These are phyloP conservation scores for Fusarium xyrophilum DNA, from an alignment of 2,329 filamentous ascomycete genomes.

Conservation along the genomic window DNA sequence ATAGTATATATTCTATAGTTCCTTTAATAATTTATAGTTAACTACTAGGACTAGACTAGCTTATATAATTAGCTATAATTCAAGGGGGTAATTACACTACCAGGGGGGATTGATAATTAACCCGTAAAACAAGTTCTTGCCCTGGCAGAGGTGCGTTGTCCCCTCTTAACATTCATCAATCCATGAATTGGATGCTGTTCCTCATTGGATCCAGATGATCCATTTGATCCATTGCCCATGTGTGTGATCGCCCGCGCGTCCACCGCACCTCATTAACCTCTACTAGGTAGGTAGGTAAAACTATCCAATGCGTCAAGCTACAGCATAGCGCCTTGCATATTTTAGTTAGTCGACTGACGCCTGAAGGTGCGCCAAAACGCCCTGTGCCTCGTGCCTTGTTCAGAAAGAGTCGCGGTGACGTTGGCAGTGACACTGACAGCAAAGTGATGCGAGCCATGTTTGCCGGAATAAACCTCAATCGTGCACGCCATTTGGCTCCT, in stretches of 20 bases:
- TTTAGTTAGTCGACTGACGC: conserved; percentile 4
- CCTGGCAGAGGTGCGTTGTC: conserved; percentile 15
- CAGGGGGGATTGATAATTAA: too few species aligned
- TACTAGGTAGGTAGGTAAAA: conserved; percentile 18
- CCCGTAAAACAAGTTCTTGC: background rate
- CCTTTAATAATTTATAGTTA: too few species aligned
- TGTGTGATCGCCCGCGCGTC: conserved; percentile 35
- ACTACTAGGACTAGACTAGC: too few species aligned
- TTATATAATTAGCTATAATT: too few species aligned
- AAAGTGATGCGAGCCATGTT: conserved; percentile 1
- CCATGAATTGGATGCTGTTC: conserved; percentile 16
- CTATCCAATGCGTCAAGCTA: conserved; percentile 17
- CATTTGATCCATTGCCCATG: conserved; percentile 6
- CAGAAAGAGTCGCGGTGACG: conserved; percentile 13
- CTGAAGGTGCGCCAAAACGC: conserved; percentile 17
- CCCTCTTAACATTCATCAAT: conserved; percentile 33
- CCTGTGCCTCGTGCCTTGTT: conserved; percentile 30
- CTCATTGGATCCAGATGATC: conserved; percentile 19
- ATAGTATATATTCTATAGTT: too few species aligned
- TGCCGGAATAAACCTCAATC: conserved; percentile 35
- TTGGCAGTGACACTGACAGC: background rate
- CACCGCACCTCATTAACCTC: conserved; percentile 26
- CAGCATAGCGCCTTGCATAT: conserved; percentile 17
- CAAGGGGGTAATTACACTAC: too few species aligned
- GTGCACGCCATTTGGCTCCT: conserved; percentile 19